Base-by-base conservation (phyloP, 306 rosid species). In the Albizia julibrissin region DNA sequence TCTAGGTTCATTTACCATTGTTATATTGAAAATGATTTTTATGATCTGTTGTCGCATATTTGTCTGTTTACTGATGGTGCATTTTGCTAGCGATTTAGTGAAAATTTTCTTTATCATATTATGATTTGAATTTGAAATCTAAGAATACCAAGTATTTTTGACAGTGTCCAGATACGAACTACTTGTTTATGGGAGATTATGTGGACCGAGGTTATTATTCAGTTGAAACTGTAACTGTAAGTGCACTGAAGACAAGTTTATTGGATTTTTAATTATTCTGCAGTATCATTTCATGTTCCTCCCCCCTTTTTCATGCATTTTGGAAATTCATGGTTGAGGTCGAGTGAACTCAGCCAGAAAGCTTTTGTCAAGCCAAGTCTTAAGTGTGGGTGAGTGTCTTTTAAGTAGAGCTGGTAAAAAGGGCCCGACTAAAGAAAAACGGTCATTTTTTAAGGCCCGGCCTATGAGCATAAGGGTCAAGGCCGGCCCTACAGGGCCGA, bases 171-270 rank as follows among this genome's bases (percentile, higher is more conserved):
- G 99, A 96, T 76, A 93, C 99, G 26, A 96, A 96, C 87, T 96
- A 96, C 89, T 86, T 93, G 86, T 96, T 96, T 84, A 96, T 96
- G 99, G 99, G 99, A 76, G 99, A 96, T 89, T 96, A 96, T 82
- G 99, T 96, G 88, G 99, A 96, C 85, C 98, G 99, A 21, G 99
- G 98, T 44, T 96, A 96, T 89, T 96, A 93, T 88, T 96, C 98
- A 81, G 99, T 96, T 72, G 99, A 96, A 89, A 96, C 99, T 52
- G 99, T 92, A 58, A 92, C 99, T 78, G 99, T 96, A 92, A 68
- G 98, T 85, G 73, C 56, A 33, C 74, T 75, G 34, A 7, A 6
- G 43, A 69, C 68, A 74, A 77, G 47, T 64, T 34, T 64, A 21
- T 74, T 39, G 61, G 58, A 70, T 74, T 40, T 52, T 73, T 21